Conservation (phyloP, 2,329 filamentous ascomycete genomes). For the Bipolaris cookei region DNA sequence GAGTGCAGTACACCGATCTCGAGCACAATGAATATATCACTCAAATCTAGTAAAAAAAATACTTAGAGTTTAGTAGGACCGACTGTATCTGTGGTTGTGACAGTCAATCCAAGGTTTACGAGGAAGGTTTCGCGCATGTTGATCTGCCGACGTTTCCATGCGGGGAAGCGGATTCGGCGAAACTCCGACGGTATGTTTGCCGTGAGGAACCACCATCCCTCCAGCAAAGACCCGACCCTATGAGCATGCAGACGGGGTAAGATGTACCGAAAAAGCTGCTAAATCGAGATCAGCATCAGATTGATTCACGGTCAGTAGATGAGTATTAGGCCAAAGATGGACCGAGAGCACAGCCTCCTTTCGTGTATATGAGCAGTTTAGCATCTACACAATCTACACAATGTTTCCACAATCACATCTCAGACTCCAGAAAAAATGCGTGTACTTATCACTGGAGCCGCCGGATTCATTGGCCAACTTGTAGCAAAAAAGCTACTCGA, state of each 20-base stretch:
- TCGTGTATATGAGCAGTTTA: constrained; percentile 7
- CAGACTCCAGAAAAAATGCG: constrained; percentile 13
- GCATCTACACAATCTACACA: background rate
- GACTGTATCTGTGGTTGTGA: background rate
- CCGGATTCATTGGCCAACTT: constrained; percentile 67
- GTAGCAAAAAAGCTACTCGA: constrained; percentile 61
- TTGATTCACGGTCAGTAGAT: background rate
- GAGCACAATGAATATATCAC: background rate
- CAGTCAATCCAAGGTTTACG: background rate
- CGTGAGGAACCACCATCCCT: background rate
- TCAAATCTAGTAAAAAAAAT: background rate
- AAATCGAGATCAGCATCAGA: background rate
- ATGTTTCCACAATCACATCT: background rate
- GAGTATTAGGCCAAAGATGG: background rate
- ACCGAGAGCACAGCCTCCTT: constrained; percentile 1
- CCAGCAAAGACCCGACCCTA: background rate
- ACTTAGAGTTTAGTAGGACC: background rate
- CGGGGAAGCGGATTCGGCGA: constrained; percentile 16
- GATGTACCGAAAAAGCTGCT: background rate
- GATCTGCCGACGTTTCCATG: constrained; percentile 9
- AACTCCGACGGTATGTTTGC: constrained; percentile 7
- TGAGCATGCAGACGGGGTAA: background rate
- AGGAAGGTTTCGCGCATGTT: constrained; percentile 2
- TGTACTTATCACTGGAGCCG: constrained; percentile 66
- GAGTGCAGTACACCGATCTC: background rate